Base-by-base conservation (phyloP, 2,329 filamentous ascomycete genomes). In the Epicoccum sorghinum region DNA sequence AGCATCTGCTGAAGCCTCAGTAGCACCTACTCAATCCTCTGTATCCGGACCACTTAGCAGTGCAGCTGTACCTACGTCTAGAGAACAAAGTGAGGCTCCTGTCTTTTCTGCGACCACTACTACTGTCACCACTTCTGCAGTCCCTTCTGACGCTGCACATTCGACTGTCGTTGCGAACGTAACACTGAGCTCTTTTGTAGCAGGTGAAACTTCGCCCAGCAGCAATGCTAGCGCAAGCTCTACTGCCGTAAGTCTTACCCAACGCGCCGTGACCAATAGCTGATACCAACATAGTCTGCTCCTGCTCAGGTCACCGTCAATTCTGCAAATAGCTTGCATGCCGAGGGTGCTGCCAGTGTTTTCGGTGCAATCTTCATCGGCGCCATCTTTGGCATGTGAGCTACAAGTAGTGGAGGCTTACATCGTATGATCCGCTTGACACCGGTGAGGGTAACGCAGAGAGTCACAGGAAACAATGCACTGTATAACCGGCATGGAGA, bases 341-440 rank as follows among this genome's bases (percentile, higher is more conserved):
- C 36, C 22, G 14, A 14, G 13, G 49, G 48, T 13, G 35, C 45
- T 32, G 55, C 49, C 41, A 53, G 65, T 12, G 13, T 65, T 0
- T 22, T 68, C 10, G 65, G 64, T 9, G 60, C 58, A 1, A 43
- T 64, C 9, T 49, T 68, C 10, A 14, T 64, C 39, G 62, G 52
- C 8, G 54, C 57, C 7, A 37, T 65, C 14, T 59, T 61, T 27
- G 65, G 55, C 13, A 53, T 63, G 43, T 63, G 56, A 44, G 32
- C 32, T 25, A 2, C 10, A 18, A 18, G 18, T 18, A 3, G 18
- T 18, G 18, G 18, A 18, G 18, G 18, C 18, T 18, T 18, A 18
- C 18, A 18, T 18, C 18, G 18, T 18, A 18, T 18, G 18, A 18
- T 18, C 18, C 18, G 18, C 18, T 18, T 18, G 18, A 18, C 18